Conservation (phyloP, 345 rosid genomes). For the Brassica nigra region DNA sequence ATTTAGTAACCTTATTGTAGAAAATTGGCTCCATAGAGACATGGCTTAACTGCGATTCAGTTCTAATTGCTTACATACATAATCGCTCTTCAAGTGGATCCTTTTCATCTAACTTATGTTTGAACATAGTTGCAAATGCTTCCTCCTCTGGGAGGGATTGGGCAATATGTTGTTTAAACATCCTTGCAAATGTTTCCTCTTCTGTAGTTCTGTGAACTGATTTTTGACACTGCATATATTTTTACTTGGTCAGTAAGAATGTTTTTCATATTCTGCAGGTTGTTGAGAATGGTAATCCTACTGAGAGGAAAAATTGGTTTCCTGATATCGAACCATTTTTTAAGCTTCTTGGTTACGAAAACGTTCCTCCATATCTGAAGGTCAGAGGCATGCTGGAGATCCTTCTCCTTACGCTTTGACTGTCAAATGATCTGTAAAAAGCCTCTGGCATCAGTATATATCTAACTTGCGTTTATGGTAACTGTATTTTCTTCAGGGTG, state of each 20-base stretch:
- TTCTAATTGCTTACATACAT: neutral
- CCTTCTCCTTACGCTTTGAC: conserved; percentile 22
- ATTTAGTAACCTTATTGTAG: neutral
- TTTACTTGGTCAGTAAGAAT: conserved; percentile 10
- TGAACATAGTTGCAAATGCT: conserved; percentile 3
- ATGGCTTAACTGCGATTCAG: neutral
- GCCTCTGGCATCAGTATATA: conserved; percentile 22
- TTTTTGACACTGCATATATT: neutral
- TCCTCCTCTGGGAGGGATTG: neutral
- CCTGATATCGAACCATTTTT: conserved; percentile 89
- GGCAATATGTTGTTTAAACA: conserved; percentile 8
- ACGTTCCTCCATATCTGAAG: conserved; percentile 92
- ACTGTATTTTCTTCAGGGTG: conserved; percentile 62
- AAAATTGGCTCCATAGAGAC: neutral
- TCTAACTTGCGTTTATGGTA: conserved; percentile 17
- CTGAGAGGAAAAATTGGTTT: conserved; percentile 88
- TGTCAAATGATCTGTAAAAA: conserved; percentile 13
- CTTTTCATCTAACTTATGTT: neutral
- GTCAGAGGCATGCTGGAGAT: conserved; percentile 41
- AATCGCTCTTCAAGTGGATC: neutral
- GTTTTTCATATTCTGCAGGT: conserved; percentile 15
- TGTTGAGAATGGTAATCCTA: conserved; percentile 79
- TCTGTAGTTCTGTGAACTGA: neutral
- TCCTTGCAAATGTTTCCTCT: neutral
- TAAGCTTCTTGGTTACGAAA: conserved; percentile 95